A percentile compares a stretch with the other conserved stretches of the same genome.
These are phyloP conservation scores for Claviceps sorghi DNA, from an alignment of 2,329 filamentous ascomycete species.

Conservation along the genomic window DNA sequence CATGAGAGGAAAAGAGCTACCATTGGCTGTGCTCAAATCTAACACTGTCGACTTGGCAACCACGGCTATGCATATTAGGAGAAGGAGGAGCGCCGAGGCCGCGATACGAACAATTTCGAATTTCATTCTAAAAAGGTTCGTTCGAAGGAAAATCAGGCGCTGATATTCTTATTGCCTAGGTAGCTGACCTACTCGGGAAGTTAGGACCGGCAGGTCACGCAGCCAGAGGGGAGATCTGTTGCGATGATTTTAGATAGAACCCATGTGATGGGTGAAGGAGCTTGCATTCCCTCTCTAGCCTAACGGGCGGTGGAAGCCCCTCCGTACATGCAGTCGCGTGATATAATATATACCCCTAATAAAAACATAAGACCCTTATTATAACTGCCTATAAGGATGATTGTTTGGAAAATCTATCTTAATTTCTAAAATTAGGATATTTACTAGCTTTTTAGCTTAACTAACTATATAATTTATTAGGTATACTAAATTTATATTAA, in stretches of 20 bases:
- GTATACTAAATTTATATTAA: too few species aligned
- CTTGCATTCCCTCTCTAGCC: too few species aligned
- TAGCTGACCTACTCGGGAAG: background rate
- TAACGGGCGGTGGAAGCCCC: too few species aligned
- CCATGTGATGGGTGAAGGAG: too few species aligned
- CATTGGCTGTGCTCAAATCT: constrained; percentile 7
- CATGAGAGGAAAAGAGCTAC: constrained; percentile 29
- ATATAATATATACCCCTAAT: too few species aligned
- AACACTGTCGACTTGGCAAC: background rate
- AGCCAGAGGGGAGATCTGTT: background rate
- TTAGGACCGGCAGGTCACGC: background rate
- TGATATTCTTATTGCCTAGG: background rate
- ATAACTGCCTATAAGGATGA: too few species aligned
- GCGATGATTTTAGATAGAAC: background rate
- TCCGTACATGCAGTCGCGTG: too few species aligned
- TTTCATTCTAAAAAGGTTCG: constrained; percentile 1
- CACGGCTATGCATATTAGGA: background rate
- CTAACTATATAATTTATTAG: too few species aligned
- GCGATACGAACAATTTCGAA: background rate
- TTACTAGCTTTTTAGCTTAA: too few species aligned
- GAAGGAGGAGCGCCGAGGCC: background rate
- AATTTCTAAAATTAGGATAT: too few species aligned
- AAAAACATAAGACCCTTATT: too few species aligned
- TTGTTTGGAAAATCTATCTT: too few species aligned
- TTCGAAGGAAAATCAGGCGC: background rate